These are phyloP conservation scores for Phytophthora cajani DNA, from an alignment of 352 stramenopile species.

Conservation along the genomic window DNA sequence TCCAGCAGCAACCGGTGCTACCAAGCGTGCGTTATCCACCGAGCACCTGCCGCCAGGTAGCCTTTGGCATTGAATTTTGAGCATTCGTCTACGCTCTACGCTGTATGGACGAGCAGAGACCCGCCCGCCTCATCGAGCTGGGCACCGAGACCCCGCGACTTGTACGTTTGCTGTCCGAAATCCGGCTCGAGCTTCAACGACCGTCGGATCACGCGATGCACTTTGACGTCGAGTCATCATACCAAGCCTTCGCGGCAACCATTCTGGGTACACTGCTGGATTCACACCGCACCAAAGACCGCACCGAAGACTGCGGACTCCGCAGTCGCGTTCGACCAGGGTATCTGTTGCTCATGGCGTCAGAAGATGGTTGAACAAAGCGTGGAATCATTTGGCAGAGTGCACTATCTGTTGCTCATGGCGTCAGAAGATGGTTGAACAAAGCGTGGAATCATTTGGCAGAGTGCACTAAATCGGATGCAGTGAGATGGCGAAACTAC, in stretches of 20 bases:
- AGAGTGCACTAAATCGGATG: too few relatives aligned
- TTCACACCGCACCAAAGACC: background rate
- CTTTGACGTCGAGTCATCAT: conserved; percentile 6
- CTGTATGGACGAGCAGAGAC: background rate
- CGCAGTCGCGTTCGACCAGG: background rate
- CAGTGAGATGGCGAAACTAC: too few relatives aligned
- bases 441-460: too few relatives aligned
- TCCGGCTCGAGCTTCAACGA: conserved; percentile 4
- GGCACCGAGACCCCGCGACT: background rate
- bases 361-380: background rate
- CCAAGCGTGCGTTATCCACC: conserved; percentile 2
- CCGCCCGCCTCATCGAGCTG: conserved; percentile 8
- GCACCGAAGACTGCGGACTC: too few relatives aligned
- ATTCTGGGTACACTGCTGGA: conserved; percentile 18
- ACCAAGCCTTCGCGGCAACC: background rate
- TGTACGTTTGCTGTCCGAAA: conserved; percentile 14
- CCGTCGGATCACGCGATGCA: conserved; percentile 3
- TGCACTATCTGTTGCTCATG: too few relatives aligned
- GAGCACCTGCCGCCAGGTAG: background rate
- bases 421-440: too few relatives aligned
- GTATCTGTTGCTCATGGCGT: background rate
- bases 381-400: too few relatives aligned
- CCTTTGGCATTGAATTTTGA: background rate
- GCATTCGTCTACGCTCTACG: background rate
- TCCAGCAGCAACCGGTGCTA: background rate